Evolutionary conservation across 1,284 basidiomycete species (phyloP), one percentile per base, ranked within the genome.

Genomic region (Leucoagaricus sp.): DNA sequence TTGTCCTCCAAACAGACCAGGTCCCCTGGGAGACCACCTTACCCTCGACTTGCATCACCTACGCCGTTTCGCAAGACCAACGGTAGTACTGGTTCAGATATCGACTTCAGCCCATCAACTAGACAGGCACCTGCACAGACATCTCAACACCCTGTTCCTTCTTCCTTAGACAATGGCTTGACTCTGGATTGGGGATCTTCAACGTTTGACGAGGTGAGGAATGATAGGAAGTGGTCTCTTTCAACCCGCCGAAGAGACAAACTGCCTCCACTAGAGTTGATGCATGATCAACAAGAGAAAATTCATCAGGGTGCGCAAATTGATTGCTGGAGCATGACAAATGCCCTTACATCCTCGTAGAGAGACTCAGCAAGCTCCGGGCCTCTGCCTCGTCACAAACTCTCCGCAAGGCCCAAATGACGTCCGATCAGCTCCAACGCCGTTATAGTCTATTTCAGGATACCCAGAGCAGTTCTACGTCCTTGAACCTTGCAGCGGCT

Each of bases 61-160:
- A 65, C 69, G 38, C 70, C 74, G 49, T 55, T 57, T 23, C 68
- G 65, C 10, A 73, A 70, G 54, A 47, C 56, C 9, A 66, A 63
- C 50, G 63, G 61, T 29, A 69, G 66, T 57, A 67, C 67, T 13
- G 47, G 69, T 13, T 71, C 73, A 2, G 86, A 88, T 47, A 74
- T 89, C 36, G 88, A 90, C 67, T 90, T 89, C 64, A 83, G 85
- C 63, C 87, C 88, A n/a, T 82, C 85, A 1, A 80, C 81, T 13
- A 78, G 79, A 17, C 66, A 71, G 17, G 47, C 57, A n/a, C 63
- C 63, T n/a, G 25, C 50, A 29, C 56, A 63, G 21, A 40, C 51
- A 2, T 61, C 64, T 26, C 59, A 60, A 23, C 75, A 73, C 61
- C 77, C 73, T 25, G 79, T 91, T 6, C 89, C 88, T 0, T 71